phyloP scores from a whole-genome alignment of 2,329 filamentous ascomycete genomes.

The Phyllosticta citribraziliensis region DNA sequence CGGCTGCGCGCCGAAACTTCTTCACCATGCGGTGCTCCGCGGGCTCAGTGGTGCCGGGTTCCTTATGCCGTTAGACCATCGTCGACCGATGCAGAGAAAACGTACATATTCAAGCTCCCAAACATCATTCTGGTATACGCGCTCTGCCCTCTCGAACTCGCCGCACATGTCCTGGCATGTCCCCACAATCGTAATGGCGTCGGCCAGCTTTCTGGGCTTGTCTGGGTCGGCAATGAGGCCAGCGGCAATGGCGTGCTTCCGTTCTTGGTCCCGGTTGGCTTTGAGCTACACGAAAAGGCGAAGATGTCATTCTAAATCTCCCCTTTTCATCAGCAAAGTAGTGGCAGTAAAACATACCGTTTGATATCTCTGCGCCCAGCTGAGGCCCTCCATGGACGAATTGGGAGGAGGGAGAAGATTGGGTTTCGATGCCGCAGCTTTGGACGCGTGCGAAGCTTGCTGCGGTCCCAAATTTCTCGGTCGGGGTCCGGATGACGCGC shows the following conservation, averaged over 20 bases:
- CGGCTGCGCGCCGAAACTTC: conserved; percentile 52
- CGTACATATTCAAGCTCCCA: conserved; percentile 50
- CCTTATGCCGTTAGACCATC: conserved; percentile 21
- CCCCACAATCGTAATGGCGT: conserved; percentile 53
- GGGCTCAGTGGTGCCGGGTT: conserved; percentile 27
- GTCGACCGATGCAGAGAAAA: neutral
- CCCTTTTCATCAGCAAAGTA: neutral
- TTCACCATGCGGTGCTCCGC: conserved; percentile 52
- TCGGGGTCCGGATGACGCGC: conserved; percentile 1
- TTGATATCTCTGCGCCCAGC: conserved; percentile 6
- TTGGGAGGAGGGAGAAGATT: conserved; percentile 1
- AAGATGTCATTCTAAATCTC: conserved; percentile 10
- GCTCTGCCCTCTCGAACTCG: conserved; percentile 51
- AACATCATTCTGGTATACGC: conserved; percentile 53
- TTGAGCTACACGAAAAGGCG: conserved; percentile 11
- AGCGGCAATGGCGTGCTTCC: conserved; percentile 36
- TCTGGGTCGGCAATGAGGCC: conserved; percentile 50
- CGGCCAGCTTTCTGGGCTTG: conserved; percentile 47
- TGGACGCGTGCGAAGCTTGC: neutral
- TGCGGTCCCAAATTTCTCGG: conserved; percentile 4
- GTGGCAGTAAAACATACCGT: conserved; percentile 8
- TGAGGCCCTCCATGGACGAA: neutral
- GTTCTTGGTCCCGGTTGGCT: conserved; percentile 11
- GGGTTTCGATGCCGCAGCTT: neutral
- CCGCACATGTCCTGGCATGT: conserved; percentile 56